These are phyloP conservation scores for Pichia scutulata DNA, from an alignment of 805 yeast species.

Conservation along the genomic window DNA sequence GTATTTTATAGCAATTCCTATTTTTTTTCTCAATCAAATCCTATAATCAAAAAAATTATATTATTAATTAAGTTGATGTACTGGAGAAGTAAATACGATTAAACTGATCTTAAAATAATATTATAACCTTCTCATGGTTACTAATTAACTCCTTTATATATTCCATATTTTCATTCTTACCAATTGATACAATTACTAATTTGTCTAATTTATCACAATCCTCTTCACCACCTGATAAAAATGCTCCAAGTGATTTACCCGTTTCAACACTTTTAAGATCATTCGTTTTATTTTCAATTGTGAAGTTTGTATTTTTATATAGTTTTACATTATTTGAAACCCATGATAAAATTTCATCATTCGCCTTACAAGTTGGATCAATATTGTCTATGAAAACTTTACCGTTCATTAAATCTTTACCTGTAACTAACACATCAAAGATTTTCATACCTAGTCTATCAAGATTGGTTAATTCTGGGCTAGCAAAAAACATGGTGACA, in stretches of 20 bases:
- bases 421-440: constrained; percentile 18
- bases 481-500: constrained; percentile 18
- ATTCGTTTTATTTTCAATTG: background rate
- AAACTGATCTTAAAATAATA: background rate
- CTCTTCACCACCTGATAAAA: background rate
- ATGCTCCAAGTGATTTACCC: background rate
- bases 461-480: constrained; percentile 10
- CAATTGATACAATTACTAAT: background rate
- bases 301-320: constrained; percentile 2
- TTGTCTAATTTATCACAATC: background rate
- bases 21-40: no score
- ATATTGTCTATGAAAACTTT: constrained; percentile 6
- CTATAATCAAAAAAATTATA: no score
- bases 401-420: constrained; percentile 11
- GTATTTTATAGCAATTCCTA: no score
- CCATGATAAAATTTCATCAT: background rate
- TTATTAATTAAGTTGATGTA: no score
- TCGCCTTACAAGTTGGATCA: background rate
- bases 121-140: background rate
- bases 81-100: no score
- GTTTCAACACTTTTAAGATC: background rate
- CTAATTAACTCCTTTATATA: background rate
- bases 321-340: background rate
- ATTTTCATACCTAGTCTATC: constrained; percentile 21
- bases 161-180: background rate